A percentile compares a stretch with the other conserved stretches of the same genome.
Conservation (phyloP, 345 rosid species). For the Adansonia digitata region DNA sequence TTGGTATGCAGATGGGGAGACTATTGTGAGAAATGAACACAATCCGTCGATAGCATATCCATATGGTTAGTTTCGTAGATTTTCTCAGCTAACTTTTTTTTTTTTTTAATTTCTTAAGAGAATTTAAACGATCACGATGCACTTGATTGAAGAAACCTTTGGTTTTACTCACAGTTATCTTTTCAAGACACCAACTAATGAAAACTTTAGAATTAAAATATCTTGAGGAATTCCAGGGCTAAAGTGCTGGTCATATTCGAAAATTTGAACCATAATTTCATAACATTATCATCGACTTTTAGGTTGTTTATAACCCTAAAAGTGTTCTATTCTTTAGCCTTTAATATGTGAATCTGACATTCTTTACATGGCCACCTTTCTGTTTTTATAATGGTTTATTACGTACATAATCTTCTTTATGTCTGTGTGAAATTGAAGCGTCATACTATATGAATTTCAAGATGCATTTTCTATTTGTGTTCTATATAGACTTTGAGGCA, state of each 20-base stretch:
- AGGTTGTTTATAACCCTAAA: not conserved
- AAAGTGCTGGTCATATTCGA: not conserved
- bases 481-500: not conserved
- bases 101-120: no score
- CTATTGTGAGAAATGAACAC: conserved; percentile 77
- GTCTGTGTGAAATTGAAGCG: not conserved
- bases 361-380: not conserved
- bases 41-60: conserved; percentile 86
- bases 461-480: not conserved
- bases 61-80: conserved; percentile 16
- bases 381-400: not conserved
- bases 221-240: not conserved
- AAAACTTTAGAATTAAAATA: not conserved
- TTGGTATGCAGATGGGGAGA: conserved; percentile 98
- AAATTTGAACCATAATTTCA: not conserved
- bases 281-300: not conserved
- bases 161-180: not conserved
- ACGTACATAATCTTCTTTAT: not conserved
- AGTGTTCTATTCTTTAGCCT: not conserved
- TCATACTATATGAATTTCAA: not conserved
- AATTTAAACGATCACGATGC: not conserved
- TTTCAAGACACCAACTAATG: not conserved
- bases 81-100: not conserved
- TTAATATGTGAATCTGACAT: not conserved
- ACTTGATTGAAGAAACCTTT: not conserved